These are phyloP conservation scores for apple (Malus domestica) DNA, from an alignment of 306 rosid genomes.

Conservation along the genomic window DNA sequence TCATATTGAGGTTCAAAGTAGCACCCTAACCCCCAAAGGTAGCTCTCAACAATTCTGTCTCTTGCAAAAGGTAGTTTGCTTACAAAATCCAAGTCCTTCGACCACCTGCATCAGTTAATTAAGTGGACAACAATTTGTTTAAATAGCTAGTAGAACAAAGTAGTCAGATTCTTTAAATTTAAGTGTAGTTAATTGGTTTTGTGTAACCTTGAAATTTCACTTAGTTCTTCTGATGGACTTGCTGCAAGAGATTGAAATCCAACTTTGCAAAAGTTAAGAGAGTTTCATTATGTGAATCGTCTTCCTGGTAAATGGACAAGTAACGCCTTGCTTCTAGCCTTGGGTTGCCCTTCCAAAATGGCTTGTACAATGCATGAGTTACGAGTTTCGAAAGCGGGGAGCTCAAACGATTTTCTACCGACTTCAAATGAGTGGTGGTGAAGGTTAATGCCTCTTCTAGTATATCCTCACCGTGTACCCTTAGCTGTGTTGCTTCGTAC, in stretches of 20 bases:
- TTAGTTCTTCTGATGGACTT: constrained; percentile 21
- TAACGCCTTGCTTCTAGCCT: not conserved
- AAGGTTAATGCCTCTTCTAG: constrained; percentile 19
- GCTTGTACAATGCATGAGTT: not conserved
- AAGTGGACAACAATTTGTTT: too few species aligned
- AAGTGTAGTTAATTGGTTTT: too few species aligned
- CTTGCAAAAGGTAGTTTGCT: constrained; percentile 26
- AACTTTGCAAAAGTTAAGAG: constrained; percentile 19
- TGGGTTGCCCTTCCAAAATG: not conserved
- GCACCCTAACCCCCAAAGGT: not conserved
- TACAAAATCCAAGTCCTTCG: constrained; percentile 30
- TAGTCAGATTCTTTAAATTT: too few species aligned
- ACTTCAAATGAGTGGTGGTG: constrained; percentile 23
- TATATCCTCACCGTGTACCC: not conserved
- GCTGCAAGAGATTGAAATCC: constrained; percentile 36
- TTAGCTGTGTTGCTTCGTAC: not conserved
- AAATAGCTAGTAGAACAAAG: too few species aligned
- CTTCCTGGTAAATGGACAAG: constrained; percentile 12
- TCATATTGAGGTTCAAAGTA: not conserved
- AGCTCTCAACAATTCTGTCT: constrained; percentile 19
- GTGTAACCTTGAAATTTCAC: not conserved
- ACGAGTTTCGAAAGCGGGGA: not conserved
- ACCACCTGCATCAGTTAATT: constrained; percentile 27
- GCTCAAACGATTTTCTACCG: not conserved
- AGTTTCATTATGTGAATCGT: not conserved